Evolutionary conservation across 768 basidiomycete species (phyloP).

Genomic region (Russula lepida): DNA sequence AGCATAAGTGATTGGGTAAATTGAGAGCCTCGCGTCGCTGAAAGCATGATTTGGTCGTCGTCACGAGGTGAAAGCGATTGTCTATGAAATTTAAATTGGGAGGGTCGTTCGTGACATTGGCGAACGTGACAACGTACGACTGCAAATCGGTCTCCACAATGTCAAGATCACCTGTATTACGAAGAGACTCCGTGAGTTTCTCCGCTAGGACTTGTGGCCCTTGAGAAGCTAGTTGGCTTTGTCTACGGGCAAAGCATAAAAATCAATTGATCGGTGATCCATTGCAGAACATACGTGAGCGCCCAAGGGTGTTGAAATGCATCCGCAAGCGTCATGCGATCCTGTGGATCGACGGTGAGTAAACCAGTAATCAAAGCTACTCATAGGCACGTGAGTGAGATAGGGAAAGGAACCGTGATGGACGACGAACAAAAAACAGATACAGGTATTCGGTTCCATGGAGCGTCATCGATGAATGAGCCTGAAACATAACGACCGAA

Average conservation of each 20-base stretch:
- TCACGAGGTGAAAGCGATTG: conserved; percentile 39
- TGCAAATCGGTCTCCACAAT: conserved; percentile 53
- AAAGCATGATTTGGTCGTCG: conserved; percentile 52
- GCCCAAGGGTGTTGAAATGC: conserved; percentile 65
- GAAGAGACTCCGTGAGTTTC: conserved; percentile 58
- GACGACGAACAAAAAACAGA: conserved; percentile 52
- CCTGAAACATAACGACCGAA: conserved; percentile 69
- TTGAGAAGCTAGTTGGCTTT: conserved; percentile 56
- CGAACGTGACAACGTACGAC: conserved; percentile 26
- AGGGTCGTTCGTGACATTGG: background rate
- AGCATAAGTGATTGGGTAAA: conserved; percentile 77
- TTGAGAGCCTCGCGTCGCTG: conserved; percentile 50
- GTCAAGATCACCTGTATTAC: conserved; percentile 64
- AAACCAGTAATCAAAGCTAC: conserved; percentile 71
- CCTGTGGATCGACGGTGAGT: conserved; percentile 58
- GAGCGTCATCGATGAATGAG: conserved; percentile 60
- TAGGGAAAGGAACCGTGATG: background rate
- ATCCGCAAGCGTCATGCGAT: conserved; percentile 57
- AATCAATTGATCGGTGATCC: background rate
- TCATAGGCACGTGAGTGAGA: conserved; percentile 1
- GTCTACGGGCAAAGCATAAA: conserved; percentile 32
- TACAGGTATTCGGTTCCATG: conserved; percentile 65
- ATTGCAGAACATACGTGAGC: conserved; percentile 37
- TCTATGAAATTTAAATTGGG: conserved; percentile 18
- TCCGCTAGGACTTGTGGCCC: conserved; percentile 51